Base-by-base conservation (phyloP, 225 moss, liverwort and hornwort genomes). In the Physcomitrium patens region DNA sequence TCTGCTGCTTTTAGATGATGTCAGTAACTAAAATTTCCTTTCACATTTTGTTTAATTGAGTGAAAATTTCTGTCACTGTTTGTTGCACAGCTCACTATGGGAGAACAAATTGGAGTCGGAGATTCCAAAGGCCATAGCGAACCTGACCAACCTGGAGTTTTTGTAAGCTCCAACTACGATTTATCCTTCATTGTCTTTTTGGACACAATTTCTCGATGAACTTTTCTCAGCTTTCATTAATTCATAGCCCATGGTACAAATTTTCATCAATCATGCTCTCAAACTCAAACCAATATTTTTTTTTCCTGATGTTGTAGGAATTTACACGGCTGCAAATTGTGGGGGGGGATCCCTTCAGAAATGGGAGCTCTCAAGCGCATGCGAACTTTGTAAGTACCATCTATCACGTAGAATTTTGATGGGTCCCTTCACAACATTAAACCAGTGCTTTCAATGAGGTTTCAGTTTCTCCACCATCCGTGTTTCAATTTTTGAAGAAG, bases 281-380 rank as follows among this genome's bases (percentile, higher is more conserved):
- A 13, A 14, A 2, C 49, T 18, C 16, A 48, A 54, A 20, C 18
- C 57, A 37, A 7, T 37, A 37, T 37, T 37, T 43, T 56, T 43
- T 56, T 53, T 75, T 6, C 23, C 51, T 62, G 58, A 60, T 64
- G 72, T 52, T 78, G 73, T 53, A 86, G 86, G 24, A 80, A 80
- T 48, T 37, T 78, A 68, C 86, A 83, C 13, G 24, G 31, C 18
- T 71, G 72, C 56, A 3, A 11, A 2, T 50, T 86, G 16, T 86
- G 83, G 80, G 86, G 86, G 54, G 83, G 83, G 37, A 83, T 83
- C 31, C 86, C 86, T 22, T 48, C 75, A 54, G 80, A 77, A 68
- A 61, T 83, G 17, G 83, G 80, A 46, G 8, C 3, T 26, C 55
- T 80, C 12, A 53, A 56, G 13, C 55, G 43, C 62, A 53, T 86